phyloP scores from a whole-genome alignment of 2,329 filamentous ascomycete genomes.

The Colletotrichum cereale region DNA sequence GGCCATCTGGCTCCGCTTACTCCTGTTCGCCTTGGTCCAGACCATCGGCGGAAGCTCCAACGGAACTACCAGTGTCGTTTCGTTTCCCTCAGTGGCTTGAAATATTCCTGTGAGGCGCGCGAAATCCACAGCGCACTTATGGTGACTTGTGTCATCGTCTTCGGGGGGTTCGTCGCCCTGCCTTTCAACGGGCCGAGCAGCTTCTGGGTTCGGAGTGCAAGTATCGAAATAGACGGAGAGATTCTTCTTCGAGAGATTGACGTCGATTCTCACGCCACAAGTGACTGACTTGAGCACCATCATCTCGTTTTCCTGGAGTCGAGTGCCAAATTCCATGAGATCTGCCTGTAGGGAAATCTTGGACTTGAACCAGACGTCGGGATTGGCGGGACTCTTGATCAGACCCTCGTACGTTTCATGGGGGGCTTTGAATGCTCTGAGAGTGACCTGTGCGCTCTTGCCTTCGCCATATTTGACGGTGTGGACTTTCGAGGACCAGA shows the following conservation, averaged over 20 bases:
- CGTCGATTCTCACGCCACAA: constrained; percentile 49
- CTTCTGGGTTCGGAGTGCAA: neutral
- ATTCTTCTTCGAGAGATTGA: constrained; percentile 55
- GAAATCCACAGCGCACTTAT: constrained; percentile 60
- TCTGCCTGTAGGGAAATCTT: constrained; percentile 57
- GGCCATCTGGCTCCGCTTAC: constrained; percentile 42
- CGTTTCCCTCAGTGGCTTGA: constrained; percentile 46
- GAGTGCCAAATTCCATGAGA: constrained; percentile 72
- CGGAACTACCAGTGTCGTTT: constrained; percentile 14
- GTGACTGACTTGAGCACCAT: constrained; percentile 65
- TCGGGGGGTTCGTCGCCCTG: constrained; percentile 39
- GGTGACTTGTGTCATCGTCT: constrained; percentile 44
- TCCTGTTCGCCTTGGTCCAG: constrained; percentile 34
- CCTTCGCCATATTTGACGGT: constrained; percentile 40
- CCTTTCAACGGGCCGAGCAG: neutral
- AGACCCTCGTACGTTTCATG: neutral
- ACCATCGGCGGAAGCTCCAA: constrained; percentile 27
- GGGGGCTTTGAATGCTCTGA: constrained; percentile 2
- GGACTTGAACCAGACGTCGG: constrained; percentile 48
- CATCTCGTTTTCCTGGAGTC: constrained; percentile 66
- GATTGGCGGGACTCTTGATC: constrained; percentile 49
- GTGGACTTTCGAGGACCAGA: constrained; percentile 60
- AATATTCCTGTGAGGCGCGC: constrained; percentile 60
- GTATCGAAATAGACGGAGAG: constrained; percentile 56
- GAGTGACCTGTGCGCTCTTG: constrained; percentile 5